A percentile compares a stretch with the other conserved stretches of the same genome.
These are phyloP conservation scores for Kodamaea sp. DNA, from an alignment of 1,139 yeast genomes.

Conservation along the genomic window DNA sequence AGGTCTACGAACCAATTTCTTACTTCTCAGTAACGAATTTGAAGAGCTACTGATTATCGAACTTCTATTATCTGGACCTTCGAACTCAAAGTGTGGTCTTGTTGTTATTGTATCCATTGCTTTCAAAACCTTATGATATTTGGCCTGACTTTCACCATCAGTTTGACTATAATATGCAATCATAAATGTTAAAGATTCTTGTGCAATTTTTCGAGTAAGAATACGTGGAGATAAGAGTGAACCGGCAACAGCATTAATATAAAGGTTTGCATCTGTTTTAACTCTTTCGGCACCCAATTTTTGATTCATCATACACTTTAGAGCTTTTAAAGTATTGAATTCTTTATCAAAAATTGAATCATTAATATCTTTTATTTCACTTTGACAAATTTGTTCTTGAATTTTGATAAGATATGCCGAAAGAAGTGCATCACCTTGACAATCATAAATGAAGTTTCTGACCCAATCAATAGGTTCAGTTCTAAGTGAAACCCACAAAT, in stretches of 20 bases:
- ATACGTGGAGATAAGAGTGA: slow-evolving; percentile 56
- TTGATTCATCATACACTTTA: slow-evolving; percentile 49
- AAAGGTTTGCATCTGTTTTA: slow-evolving; percentile 38
- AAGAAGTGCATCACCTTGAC: slow-evolving; percentile 87
- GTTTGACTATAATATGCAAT: slow-evolving; percentile 38
- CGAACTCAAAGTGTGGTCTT: slow-evolving; percentile 54
- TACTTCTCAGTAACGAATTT: slow-evolving; percentile 10
- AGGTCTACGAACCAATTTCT: slow-evolving; percentile 38
- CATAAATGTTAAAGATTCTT: slow-evolving; percentile 63
- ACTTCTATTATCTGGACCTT: slow-evolving; percentile 2
- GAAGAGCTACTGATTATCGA: slow-evolving; percentile 1
- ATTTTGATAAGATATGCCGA: slow-evolving; percentile 39
- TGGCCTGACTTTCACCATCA: slow-evolving; percentile 34
- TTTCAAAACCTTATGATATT: slow-evolving; percentile 59
- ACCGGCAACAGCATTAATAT: slow-evolving; percentile 43
- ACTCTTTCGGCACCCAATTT: slow-evolving; percentile 43
- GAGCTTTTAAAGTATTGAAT: slow-evolving; percentile 43
- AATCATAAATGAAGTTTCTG: slow-evolving; percentile 62
- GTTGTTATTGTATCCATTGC: slow-evolving; percentile 63
- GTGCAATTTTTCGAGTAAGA: slow-evolving; percentile 73
- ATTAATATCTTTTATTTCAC: slow-evolving; percentile 34
- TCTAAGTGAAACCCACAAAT: slow-evolving; percentile 85
- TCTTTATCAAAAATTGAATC: slow-evolving; percentile 49
- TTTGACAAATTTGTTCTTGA: slow-evolving; percentile 35
- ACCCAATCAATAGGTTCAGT: slow-evolving; percentile 95